Conservation (phyloP, 176 grass and related monocot genomes). For the Juncus effusus region DNA sequence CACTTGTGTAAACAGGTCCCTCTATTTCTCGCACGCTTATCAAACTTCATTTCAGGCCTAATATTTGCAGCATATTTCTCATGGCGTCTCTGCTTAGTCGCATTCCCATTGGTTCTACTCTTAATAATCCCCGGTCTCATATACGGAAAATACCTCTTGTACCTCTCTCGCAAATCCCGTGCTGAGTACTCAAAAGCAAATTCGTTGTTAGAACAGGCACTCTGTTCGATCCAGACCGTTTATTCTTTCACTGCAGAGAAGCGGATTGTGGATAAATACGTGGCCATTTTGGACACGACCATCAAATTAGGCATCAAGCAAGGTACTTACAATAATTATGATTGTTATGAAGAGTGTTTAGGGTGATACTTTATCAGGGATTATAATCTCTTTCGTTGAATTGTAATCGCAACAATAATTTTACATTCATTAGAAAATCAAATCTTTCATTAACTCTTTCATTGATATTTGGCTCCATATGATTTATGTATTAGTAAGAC, state of each 20-base stretch:
- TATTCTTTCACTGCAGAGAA: conserved; percentile 90
- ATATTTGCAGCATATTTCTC: conserved; percentile 76
- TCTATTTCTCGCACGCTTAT: conserved; percentile 72
- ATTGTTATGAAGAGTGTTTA: too few relatives aligned
- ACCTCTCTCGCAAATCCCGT: conserved; percentile 51
- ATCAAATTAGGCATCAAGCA: conserved; percentile 75
- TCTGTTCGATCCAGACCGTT: conserved; percentile 68
- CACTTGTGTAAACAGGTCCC: conserved; percentile 49
- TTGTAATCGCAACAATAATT: too few relatives aligned
- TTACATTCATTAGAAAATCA: too few relatives aligned
- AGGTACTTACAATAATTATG: not conserved
- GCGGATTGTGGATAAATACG: conserved; percentile 61
- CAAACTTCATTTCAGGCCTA: conserved; percentile 65
- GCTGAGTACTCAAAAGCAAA: conserved; percentile 53
- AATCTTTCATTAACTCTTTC: too few relatives aligned
- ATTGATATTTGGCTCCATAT: too few relatives aligned
- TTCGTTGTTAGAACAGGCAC: conserved; percentile 62
- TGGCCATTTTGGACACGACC: conserved; percentile 53
- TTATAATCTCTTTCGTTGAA: too few relatives aligned
- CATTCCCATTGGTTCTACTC: conserved; percentile 62
- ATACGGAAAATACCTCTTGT: conserved; percentile 78
- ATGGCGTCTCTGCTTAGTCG: conserved; percentile 77
- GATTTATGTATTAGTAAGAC: too few relatives aligned
- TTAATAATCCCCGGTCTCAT: conserved; percentile 80
- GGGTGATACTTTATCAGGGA: too few relatives aligned